These are phyloP conservation scores for Mycena kentingensis DNA, from an alignment of 768 basidiomycete species.

Conservation along the genomic window DNA sequence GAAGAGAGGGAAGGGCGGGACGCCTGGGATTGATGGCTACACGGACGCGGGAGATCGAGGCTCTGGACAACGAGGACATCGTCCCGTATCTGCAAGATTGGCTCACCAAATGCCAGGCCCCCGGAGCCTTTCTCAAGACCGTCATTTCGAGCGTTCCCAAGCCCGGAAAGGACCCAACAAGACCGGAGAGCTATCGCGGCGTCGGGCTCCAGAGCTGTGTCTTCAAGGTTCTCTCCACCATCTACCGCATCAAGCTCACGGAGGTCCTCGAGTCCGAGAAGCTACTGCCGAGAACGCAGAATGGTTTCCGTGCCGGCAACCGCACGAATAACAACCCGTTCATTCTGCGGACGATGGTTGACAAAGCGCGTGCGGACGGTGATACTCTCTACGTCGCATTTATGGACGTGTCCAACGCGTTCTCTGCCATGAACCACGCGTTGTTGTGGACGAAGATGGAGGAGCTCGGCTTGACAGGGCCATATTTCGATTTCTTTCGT, in stretches of 20 bases:
- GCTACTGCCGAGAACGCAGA: conserved; percentile 31
- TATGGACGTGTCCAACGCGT: conserved; percentile 35
- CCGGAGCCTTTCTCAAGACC: not conserved
- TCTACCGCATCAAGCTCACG: conserved; percentile 18
- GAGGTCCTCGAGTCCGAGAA: conserved; percentile 11
- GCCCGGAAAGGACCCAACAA: conserved; percentile 11
- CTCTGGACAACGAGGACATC: not conserved
- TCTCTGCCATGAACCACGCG: conserved; percentile 31
- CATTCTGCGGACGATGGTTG: conserved; percentile 24
- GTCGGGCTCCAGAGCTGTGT: conserved; percentile 24
- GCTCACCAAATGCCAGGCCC: not conserved
- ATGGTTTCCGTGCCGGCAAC: conserved; percentile 29
- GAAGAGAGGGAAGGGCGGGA: not conserved
- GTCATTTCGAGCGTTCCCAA: conserved; percentile 5
- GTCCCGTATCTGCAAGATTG: not conserved
- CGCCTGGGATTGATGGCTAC: not conserved
- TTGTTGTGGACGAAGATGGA: too few species aligned
- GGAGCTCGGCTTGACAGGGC: too few species aligned
- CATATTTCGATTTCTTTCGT: conserved; percentile 4
- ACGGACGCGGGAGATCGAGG: not conserved
- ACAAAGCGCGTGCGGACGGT: conserved; percentile 14
- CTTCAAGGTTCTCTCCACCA: conserved; percentile 23
- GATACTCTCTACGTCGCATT: conserved; percentile 26
- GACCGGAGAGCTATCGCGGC: conserved; percentile 15
- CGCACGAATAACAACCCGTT: too few species aligned